These are phyloP conservation scores for Quercus parvula DNA, from an alignment of 306 rosid genomes.

Conservation along the genomic window DNA sequence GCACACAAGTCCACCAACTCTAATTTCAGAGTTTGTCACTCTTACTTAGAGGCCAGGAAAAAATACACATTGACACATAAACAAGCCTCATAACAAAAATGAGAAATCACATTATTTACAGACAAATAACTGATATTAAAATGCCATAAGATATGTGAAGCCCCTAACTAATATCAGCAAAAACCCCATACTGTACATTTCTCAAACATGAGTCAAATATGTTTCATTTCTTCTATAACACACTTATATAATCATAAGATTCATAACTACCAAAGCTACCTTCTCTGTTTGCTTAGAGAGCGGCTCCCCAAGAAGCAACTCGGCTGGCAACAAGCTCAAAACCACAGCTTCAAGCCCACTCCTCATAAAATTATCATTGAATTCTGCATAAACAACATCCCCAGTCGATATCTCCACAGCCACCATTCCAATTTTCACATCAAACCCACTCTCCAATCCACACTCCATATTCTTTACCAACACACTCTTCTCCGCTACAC, in stretches of 20 bases:
- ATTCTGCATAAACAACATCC: constrained; percentile 73
- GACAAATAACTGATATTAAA: neutral
- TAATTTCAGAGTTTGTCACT: too few species aligned
- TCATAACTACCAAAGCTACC: constrained; percentile 38
- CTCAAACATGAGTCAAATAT: neutral
- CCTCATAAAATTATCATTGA: constrained; percentile 65
- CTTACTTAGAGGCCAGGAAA: neutral
- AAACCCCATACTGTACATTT: neutral
- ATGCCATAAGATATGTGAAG: neutral
- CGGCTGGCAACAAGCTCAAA: constrained; percentile 74
- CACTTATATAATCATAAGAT: neutral
- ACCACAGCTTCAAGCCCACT: constrained; percentile 68
- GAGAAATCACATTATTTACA: neutral
- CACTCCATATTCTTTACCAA: constrained; percentile 32
- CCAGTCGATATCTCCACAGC: constrained; percentile 88
- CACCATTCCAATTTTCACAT: constrained; percentile 65
- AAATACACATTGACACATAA: neutral
- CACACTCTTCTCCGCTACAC: constrained; percentile 73
- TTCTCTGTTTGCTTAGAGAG: constrained; percentile 81
- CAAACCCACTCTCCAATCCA: constrained; percentile 49
- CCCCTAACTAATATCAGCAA: neutral
- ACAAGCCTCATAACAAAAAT: neutral
- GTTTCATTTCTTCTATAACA: neutral
- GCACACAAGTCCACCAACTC: too few species aligned
- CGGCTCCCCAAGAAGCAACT: constrained; percentile 85